A percentile compares a stretch with the other conserved stretches of the same genome.
phyloP scores from a whole-genome alignment of 495 filamentous ascomycete genomes.

The Lepraria neglecta region DNA sequence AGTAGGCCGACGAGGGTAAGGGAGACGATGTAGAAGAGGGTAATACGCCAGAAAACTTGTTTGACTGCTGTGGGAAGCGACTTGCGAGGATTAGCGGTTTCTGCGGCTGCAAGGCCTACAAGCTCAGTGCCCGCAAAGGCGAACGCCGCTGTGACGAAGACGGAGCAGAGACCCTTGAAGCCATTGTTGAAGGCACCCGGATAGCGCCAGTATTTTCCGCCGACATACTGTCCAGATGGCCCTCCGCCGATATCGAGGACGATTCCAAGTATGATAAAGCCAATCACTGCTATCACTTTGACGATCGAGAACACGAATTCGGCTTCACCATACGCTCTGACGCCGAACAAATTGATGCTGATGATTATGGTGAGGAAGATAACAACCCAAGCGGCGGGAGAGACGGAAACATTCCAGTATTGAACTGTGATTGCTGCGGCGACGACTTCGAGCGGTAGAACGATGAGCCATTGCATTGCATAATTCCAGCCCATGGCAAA shows the following conservation, averaged over 20 bases:
- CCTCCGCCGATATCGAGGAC: constrained; percentile 75
- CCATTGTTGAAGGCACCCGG: constrained; percentile 88
- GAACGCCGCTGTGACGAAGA: constrained; percentile 90
- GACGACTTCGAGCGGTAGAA: constrained; percentile 84
- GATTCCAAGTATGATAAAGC: constrained; percentile 79
- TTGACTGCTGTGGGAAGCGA: constrained; percentile 40
- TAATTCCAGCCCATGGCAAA: constrained; percentile 99
- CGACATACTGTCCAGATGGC: constrained; percentile 69
- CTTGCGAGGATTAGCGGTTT: constrained; percentile 41
- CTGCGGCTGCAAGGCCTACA: constrained; percentile 56
- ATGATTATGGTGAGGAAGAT: constrained; percentile 73
- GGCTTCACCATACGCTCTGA: constrained; percentile 83
- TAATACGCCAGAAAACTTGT: constrained; percentile 41
- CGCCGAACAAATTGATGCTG: constrained; percentile 76
- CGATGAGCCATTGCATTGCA: constrained; percentile 85
- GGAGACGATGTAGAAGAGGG: constrained; percentile 43
- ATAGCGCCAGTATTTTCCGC: constrained; percentile 71
- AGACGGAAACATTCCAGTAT: constrained; percentile 66
- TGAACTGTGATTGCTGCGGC: constrained; percentile 82
- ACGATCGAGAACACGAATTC: constrained; percentile 83
- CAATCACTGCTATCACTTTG: constrained; percentile 81
- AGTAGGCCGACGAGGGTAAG: constrained; percentile 55
- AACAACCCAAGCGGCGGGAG: constrained; percentile 76
- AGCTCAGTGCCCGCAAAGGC: constrained; percentile 89
- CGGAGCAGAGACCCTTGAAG: constrained; percentile 89